Evolutionary conservation across 805 yeast genomes (phyloP), one percentile per base, ranked within the genome.

Genomic region (Candida montana): DNA sequence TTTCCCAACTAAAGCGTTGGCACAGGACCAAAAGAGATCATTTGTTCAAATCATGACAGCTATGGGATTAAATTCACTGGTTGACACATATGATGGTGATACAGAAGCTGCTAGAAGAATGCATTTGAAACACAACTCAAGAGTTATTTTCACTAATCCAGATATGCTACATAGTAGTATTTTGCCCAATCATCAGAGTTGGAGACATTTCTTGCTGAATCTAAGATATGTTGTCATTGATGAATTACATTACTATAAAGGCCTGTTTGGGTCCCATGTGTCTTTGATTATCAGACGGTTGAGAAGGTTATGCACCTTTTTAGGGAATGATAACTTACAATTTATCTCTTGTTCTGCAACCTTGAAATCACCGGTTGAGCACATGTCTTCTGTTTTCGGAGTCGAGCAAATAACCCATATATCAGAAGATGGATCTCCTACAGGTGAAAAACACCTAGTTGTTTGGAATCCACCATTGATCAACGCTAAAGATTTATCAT

Each of bases 331-430:
- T n/a, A 47, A 65, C 2, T 52, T 87, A 31, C 74, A 73, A 42
- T 88, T 84, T 57, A 78, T 93, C 5, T 84, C 96, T 1, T 91
- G 99, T 63, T 90, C 98, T 0, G 99, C 99, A 0, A 93, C 99
- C 0, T 74, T 93, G 41, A 74, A 75, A 45, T 73, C 79, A 34
- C 98, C 99, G 0, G 64, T 67, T 0, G 53, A 69, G 9, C 95
- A 89, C 55, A 85, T 91, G 80, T 61, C 75, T 29, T 66, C 75
- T 4, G 71, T 93, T 20, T 87, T 91, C 53, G 95, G 95, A 0
- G 64, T 87, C 3, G 73, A 74, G 1, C 57, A 68, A 2, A 72
- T 83, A 1, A 64, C 67, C 13, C 81, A 85, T 51, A 69, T 89
- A 11, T 64, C 67, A 34, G 68, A 83, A 39, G 98, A 93, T 65